Percentiles rank a stretch among this genome's conserved stretches.
Conservation (phyloP, 352 stramenopile genomes). For the Phytophthora fragariae region DNA sequence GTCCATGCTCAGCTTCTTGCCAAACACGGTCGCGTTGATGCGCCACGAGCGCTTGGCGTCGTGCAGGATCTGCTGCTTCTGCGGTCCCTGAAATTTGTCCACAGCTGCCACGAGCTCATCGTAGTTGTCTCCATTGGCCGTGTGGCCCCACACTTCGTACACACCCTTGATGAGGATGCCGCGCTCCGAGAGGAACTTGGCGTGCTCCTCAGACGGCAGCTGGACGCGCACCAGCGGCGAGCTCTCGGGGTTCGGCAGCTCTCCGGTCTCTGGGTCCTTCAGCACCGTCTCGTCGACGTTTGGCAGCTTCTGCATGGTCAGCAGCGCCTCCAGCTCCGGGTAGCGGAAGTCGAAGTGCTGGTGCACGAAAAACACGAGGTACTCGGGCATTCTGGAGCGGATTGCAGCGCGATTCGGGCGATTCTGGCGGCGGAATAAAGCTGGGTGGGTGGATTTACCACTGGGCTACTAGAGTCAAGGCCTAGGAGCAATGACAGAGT, state of each 20-base stretch:
- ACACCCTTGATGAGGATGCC: constrained; percentile 86
- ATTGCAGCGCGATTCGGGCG: not conserved
- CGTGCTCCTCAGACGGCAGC: constrained; percentile 62
- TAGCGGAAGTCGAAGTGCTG: constrained; percentile 87
- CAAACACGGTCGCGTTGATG: constrained; percentile 82
- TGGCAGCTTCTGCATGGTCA: constrained; percentile 65
- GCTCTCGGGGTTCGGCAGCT: constrained; percentile 54
- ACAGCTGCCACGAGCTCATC: constrained; percentile 59
- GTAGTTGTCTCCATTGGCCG: constrained; percentile 43
- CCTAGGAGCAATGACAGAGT: too few relatives aligned
- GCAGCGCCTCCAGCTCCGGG: constrained; percentile 79
- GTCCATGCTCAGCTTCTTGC: constrained; percentile 81
- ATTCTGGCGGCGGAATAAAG: not conserved
- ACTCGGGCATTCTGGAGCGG: constrained; percentile 61
- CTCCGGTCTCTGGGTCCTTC: constrained; percentile 32
- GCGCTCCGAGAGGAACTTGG: constrained; percentile 82
- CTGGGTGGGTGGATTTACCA: not conserved
- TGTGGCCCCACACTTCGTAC: constrained; percentile 80
- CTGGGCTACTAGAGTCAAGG: not conserved
- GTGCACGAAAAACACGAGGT: constrained; percentile 87
- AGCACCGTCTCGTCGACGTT: constrained; percentile 43
- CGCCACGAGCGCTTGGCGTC: constrained; percentile 69
- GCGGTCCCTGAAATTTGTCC: constrained; percentile 35
- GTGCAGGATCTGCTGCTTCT: constrained; percentile 58
- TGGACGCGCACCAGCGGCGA: constrained; percentile 74